These are phyloP conservation scores for Peterozyma xylosa DNA, from an alignment of 805 yeast genomes.

Conservation along the genomic window DNA sequence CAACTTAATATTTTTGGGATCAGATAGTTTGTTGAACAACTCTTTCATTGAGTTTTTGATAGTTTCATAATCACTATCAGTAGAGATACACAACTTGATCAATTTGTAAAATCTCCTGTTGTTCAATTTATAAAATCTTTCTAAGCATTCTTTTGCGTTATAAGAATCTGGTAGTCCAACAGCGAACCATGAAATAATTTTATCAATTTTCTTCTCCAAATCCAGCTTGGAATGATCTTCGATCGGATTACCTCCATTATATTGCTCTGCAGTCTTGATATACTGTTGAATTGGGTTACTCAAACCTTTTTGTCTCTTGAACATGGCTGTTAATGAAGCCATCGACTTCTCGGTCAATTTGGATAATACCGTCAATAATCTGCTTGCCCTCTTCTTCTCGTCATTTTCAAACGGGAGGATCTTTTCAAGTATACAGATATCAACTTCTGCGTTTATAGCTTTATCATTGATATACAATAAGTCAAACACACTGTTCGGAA, in stretches of 20 bases:
- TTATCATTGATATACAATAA: conserved; percentile 69
- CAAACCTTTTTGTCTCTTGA: conserved; percentile 58
- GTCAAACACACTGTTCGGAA: conserved; percentile 61
- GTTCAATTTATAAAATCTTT: conserved; percentile 43
- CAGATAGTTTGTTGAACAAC: conserved; percentile 45
- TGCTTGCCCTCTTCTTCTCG: conserved; percentile 36
- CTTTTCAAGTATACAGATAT: conserved; percentile 48
- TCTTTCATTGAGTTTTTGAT: conserved; percentile 60
- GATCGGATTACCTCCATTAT: conserved; percentile 21
- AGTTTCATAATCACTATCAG: conserved; percentile 53
- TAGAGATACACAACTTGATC: conserved; percentile 42
- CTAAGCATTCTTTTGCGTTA: conserved; percentile 42
- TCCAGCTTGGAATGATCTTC: conserved; percentile 15
- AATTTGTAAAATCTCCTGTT: conserved; percentile 55
- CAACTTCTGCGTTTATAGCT: conserved; percentile 59
- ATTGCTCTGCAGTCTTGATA: conserved; percentile 40
- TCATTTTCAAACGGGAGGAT: conserved; percentile 49
- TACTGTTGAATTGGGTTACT: conserved; percentile 43
- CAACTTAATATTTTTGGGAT: conserved; percentile 36
- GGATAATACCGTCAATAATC: conserved; percentile 42
- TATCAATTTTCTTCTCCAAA: conserved; percentile 32
- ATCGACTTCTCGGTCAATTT: conserved; percentile 50
- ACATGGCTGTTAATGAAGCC: conserved; percentile 61
- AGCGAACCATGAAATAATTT: conserved; percentile 55
- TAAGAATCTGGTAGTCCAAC: conserved; percentile 46